These are phyloP conservation scores for Histomonas meleagridis DNA, from an alignment of 208 protist genomes.

Conservation along the genomic window DNA sequence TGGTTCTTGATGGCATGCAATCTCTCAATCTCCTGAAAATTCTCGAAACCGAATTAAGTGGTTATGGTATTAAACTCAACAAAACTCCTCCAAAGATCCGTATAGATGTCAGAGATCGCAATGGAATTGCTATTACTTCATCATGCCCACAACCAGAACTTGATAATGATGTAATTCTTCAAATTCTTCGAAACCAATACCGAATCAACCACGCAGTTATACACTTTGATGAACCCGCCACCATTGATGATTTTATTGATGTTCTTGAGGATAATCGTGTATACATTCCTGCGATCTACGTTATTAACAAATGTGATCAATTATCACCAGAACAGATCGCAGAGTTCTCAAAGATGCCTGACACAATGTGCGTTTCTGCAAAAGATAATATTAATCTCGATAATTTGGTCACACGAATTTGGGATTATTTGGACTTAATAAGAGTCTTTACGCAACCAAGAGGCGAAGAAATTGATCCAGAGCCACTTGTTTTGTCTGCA, in stretches of 20 bases:
- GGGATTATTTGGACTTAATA: conserved; percentile 24
- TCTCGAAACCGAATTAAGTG: conserved; percentile 77
- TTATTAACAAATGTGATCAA: conserved; percentile 49
- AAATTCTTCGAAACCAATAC: conserved; percentile 63
- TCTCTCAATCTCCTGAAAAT: conserved; percentile 68
- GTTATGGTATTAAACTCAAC: conserved; percentile 84
- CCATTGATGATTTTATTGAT: conserved; percentile 91
- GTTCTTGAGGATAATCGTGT: conserved; percentile 81
- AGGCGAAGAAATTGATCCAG: neutral
- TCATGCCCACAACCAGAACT: conserved; percentile 37
- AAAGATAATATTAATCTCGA: neutral
- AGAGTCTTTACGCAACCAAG: conserved; percentile 26
- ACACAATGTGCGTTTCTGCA: conserved; percentile 33
- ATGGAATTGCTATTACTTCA: conserved; percentile 60
- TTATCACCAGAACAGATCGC: neutral
- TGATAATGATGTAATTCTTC: conserved; percentile 35
- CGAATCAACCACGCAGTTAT: conserved; percentile 82
- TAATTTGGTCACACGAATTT: neutral
- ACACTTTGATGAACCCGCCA: conserved; percentile 77
- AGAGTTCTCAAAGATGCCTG: neutral
- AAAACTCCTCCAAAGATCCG: conserved; percentile 73
- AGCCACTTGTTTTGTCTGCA: conserved; percentile 2
- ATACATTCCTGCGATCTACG: conserved; percentile 59
- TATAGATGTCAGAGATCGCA: conserved; percentile 72
- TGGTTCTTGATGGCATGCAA: conserved; percentile 84